These are phyloP conservation scores for Syncephalastrum racemosum DNA, from an alignment of 371 early-diverging fungal species.

Conservation along the genomic window DNA sequence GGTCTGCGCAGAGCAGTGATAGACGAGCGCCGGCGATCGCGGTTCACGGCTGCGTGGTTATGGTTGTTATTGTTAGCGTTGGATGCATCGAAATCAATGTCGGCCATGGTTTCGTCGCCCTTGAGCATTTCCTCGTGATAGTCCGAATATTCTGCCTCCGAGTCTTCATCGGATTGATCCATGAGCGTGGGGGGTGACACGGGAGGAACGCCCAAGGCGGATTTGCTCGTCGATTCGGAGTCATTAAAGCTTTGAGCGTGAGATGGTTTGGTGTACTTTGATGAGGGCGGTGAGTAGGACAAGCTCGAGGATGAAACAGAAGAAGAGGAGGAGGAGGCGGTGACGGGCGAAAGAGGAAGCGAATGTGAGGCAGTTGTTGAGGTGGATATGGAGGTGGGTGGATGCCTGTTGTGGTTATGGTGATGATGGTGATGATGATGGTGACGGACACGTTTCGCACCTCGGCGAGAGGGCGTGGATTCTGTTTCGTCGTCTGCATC, in stretches of 20 bases:
- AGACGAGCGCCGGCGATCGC: constrained; percentile 12
- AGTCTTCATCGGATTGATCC: constrained; percentile 28
- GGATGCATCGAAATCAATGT: constrained; percentile 16
- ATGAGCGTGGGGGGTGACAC: constrained; percentile 8
- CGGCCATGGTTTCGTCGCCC: constrained; percentile 47
- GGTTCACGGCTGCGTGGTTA: neutral
- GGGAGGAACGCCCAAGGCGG: constrained; percentile 3
- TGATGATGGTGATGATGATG: constrained; percentile 14
- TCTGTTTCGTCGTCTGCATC: constrained; percentile 10
- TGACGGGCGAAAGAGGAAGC: constrained; percentile 4
- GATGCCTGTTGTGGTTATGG: no score
- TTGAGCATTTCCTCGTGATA: constrained; percentile 61
- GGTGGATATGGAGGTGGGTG: neutral
- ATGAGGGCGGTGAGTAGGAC: constrained; percentile 19
- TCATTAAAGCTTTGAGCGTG: no score
- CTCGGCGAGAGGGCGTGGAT: constrained; percentile 1
- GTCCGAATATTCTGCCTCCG: constrained; percentile 53
- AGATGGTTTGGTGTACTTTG: constrained; percentile 3
- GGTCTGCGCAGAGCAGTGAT: constrained; percentile 13
- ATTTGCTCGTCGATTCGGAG: neutral
- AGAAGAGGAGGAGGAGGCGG: constrained; percentile 14
- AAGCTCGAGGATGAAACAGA: constrained; percentile 12
- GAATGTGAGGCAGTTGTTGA: constrained; percentile 1
- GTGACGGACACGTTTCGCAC: constrained; percentile 17
- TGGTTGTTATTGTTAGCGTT: neutral